These are phyloP conservation scores for Cyclocybe cylindracea DNA, from an alignment of 768 basidiomycete genomes.

Conservation along the genomic window DNA sequence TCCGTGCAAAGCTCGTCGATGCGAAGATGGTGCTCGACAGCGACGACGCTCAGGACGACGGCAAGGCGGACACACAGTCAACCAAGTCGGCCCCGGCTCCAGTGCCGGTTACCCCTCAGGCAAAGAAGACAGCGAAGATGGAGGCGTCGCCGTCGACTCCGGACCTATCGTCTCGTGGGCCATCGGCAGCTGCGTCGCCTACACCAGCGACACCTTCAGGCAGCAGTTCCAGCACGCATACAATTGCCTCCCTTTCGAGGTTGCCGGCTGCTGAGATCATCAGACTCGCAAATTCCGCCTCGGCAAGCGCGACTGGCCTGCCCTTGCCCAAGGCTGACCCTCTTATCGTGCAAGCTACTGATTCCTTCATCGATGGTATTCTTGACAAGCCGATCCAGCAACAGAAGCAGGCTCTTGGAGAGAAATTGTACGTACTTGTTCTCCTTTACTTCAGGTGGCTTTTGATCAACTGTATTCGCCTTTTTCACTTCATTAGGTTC, in stretches of 20 bases:
- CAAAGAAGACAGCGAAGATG: slow-evolving; percentile 49
- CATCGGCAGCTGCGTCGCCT: slow-evolving; percentile 73
- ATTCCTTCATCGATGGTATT: slow-evolving; percentile 69
- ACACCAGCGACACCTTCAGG: slow-evolving; percentile 25
- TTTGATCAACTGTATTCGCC: background rate
- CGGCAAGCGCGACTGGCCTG: slow-evolving; percentile 41
- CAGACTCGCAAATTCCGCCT: slow-evolving; percentile 55
- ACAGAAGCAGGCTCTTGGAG: slow-evolving; percentile 82
- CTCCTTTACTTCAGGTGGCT: slow-evolving; percentile 1
- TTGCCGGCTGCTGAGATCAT: slow-evolving; percentile 79
- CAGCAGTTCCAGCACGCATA: slow-evolving; percentile 39
- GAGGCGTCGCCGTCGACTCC: slow-evolving; percentile 71
- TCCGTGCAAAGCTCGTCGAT: slow-evolving; percentile 76
- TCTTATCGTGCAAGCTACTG: slow-evolving; percentile 64
- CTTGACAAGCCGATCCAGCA: slow-evolving; percentile 52
- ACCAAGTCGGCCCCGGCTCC: slow-evolving; percentile 29
- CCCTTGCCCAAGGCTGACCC: slow-evolving; percentile 73
- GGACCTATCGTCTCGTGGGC: slow-evolving; percentile 72
- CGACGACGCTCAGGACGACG: slow-evolving; percentile 55
- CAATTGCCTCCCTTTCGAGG: slow-evolving; percentile 69
- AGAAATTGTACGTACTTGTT: slow-evolving; percentile 60
- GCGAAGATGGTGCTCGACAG: slow-evolving; percentile 82
- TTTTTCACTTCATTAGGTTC: slow-evolving; percentile 30
- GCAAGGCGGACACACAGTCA: slow-evolving; percentile 20
- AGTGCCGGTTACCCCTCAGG: slow-evolving; percentile 61